Evolutionary conservation across 768 basidiomycete genomes (phyloP).

Genomic region (Tephrocybe sp.): DNA sequence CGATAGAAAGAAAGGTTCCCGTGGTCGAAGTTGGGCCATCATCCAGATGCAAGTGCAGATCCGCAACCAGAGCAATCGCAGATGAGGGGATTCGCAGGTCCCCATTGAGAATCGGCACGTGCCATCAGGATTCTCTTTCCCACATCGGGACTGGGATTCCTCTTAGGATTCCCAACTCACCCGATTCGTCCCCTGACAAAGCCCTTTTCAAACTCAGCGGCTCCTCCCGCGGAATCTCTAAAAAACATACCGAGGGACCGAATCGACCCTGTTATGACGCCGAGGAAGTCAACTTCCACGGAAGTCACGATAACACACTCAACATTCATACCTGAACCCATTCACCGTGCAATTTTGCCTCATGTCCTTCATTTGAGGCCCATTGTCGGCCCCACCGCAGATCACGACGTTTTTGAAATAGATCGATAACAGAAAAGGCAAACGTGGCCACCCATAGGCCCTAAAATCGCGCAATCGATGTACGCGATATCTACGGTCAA

Average conservation of each 20-base stretch:
- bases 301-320: background rate
- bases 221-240: slow-evolving; percentile 9
- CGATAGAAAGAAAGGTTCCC: slow-evolving; percentile 33
- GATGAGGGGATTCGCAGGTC: slow-evolving; percentile 19
- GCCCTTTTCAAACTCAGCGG: background rate
- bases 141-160: slow-evolving; percentile 1
- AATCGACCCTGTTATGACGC: background rate
- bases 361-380: background rate
- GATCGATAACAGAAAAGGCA: background rate
- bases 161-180: background rate
- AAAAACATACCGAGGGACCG: slow-evolving; percentile 9
- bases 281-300: slow-evolving; percentile 2
- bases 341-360: background rate
- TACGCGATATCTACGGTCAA: too few species aligned
- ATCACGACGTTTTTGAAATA: background rate
- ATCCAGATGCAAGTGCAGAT: slow-evolving; percentile 27
- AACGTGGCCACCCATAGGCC: background rate
- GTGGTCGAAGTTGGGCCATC: slow-evolving; percentile 22
- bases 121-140: slow-evolving; percentile 8
- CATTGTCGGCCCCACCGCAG: background rate
- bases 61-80: slow-evolving; percentile 27
- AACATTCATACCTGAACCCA: background rate
- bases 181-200: background rate
- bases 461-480: too few species aligned
- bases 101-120: slow-evolving; percentile 13